Evolutionary conservation across 2,329 filamentous ascomycete genomes (phyloP).

Genomic region (Chrysosporium queenslandicum): DNA sequence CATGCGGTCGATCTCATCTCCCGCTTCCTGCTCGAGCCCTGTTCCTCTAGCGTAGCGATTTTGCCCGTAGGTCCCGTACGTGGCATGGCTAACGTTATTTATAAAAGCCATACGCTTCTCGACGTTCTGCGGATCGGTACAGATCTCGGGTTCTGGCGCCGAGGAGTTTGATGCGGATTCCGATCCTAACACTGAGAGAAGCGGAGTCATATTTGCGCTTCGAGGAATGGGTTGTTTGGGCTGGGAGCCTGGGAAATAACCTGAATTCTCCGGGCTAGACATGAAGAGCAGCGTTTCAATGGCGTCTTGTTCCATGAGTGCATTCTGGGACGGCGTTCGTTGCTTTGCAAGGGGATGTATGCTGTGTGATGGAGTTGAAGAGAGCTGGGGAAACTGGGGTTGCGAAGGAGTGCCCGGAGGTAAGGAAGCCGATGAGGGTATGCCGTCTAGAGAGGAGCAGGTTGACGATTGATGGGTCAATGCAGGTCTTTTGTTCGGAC

Average conservation of each 20-base stretch:
- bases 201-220: slow-evolving; percentile 8
- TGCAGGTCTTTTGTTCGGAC: background rate
- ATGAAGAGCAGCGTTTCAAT: slow-evolving; percentile 44
- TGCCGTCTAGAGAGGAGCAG: slow-evolving; percentile 19
- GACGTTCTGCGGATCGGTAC: background rate
- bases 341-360: slow-evolving; percentile 22
- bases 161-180: slow-evolving; percentile 15
- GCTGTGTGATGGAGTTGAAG: slow-evolving; percentile 19
- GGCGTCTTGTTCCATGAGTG: slow-evolving; percentile 42
- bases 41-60: slow-evolving; percentile 5
- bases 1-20: slow-evolving; percentile 25
- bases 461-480: slow-evolving; percentile 16
- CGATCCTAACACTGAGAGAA: slow-evolving; percentile 13
- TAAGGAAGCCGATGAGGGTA: slow-evolving; percentile 10
- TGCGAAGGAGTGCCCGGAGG: slow-evolving; percentile 27
- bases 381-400: slow-evolving; percentile 21
- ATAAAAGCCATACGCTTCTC: slow-evolving; percentile 13
- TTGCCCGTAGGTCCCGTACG: slow-evolving; percentile 11
- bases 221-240: slow-evolving; percentile 14
- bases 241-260: slow-evolving; percentile 32
- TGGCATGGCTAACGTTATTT: slow-evolving; percentile 17
- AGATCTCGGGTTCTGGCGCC: slow-evolving; percentile 15
- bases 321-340: slow-evolving; percentile 35
- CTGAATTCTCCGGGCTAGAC: slow-evolving; percentile 42
- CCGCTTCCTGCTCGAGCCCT: slow-evolving; percentile 17